These are phyloP conservation scores for Strobilomyces dryophilus DNA, from an alignment of 768 basidiomycete species.

Conservation along the genomic window DNA sequence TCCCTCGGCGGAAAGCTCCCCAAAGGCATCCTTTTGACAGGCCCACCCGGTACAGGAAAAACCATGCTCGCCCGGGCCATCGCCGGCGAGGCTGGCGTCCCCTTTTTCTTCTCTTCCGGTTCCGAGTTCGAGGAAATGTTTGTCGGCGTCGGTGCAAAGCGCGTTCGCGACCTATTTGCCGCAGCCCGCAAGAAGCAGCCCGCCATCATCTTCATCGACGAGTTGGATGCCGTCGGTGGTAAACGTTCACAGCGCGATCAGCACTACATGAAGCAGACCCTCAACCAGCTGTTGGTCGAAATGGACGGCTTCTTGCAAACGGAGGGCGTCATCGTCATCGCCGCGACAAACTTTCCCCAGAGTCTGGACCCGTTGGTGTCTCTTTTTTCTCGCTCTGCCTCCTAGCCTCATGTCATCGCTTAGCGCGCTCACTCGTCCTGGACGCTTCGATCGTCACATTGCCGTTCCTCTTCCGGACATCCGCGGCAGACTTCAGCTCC, in stretches of 20 bases:
- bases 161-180: constrained; percentile 91
- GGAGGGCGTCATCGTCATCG: constrained; percentile 94
- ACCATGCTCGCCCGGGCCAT: constrained; percentile 90
- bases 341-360: constrained; percentile 97
- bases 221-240: constrained; percentile 90
- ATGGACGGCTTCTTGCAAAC: constrained; percentile 95
- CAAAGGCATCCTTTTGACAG: constrained; percentile 90
- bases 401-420: constrained; percentile 11
- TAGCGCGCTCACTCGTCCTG: constrained; percentile 92
- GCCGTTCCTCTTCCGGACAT: constrained; percentile 94
- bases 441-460: constrained; percentile 92
- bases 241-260: constrained; percentile 82
- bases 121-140: constrained; percentile 99
- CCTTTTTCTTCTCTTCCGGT: constrained; percentile 95
- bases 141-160: constrained; percentile 91
- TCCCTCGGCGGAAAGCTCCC: constrained; percentile 91
- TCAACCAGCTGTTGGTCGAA: constrained; percentile 95
- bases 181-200: constrained; percentile 93
- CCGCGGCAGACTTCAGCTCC: constrained; percentile 87
- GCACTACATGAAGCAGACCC: constrained; percentile 88
- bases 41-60: constrained; percentile 85
- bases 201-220: constrained; percentile 98
- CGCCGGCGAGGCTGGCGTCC: constrained; percentile 96
- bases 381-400: not conserved
- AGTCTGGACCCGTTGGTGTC: constrained; percentile 77